Evolutionary conservation across 768 basidiomycete genomes (phyloP), one percentile per base, ranked within the genome.

Genomic region (Rhodosporidiobolus odoratus): DNA sequence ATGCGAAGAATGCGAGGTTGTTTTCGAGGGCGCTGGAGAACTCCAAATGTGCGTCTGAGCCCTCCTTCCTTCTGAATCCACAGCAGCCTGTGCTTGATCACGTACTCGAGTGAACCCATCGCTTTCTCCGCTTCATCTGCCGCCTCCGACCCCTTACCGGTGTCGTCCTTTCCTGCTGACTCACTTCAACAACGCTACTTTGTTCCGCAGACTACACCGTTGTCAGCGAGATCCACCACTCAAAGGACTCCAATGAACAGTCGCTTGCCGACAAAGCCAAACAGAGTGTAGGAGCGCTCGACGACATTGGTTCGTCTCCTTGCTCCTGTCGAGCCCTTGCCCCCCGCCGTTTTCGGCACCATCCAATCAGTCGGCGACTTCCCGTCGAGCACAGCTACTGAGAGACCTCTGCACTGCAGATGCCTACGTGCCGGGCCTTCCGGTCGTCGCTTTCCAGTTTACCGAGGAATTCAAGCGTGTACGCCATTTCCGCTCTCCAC

Each of bases 1-100:
- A 85, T 73, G 75, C 86, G 58, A 82, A 82, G 78, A 88, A 88
- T 69, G 87, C 87, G 4, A 82, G 87, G n/a, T 79, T 86, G n/a
- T 77, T 88, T 66, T 10, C 48, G 48, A 10, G 48, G 12, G 48
- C 48, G 48, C 23, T 50, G 48, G n/a, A n/a, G 66, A 68, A 73
- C 50, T 65, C 63, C 60, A 72, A 72, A 61, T 59, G 66, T n/a
- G 12, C 48, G 52, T 32, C 58, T 15, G 16, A 47, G 45, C 45
- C 27, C 50, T 25, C 50, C 50, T 30, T 43, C 50, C 27, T 52
- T 52, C 27, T 15, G 16, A 47, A 15, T 47, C 16, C 25, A 15
- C 45, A n/a, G n/a, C n/a, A n/a, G n/a, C n/a, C n/a, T n/a, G n/a
- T n/a, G n/a, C n/a, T n/a, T n/a, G n/a, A n/a, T n/a, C n/a, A n/a